phyloP scores from a whole-genome alignment of 345 rosid species.

The Raphanus sativus region DNA sequence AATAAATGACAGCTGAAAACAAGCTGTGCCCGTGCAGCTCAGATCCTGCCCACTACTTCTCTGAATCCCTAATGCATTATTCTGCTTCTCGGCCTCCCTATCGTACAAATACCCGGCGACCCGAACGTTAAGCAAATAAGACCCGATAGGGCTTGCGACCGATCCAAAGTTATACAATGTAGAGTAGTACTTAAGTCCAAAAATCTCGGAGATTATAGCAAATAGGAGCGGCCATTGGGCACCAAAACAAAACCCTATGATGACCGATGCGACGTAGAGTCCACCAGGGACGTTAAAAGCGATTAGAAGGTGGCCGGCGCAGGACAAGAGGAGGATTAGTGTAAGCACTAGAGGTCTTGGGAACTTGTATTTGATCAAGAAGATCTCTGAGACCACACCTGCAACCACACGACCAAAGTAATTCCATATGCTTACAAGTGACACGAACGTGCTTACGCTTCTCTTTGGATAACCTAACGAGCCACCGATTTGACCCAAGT shows the following conservation, averaged over 20 bases:
- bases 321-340: conserved; percentile 41
- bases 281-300: conserved; percentile 52
- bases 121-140: conserved; percentile 47
- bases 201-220: conserved; percentile 55
- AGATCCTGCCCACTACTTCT: conserved; percentile 34
- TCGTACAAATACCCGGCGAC: conserved; percentile 58
- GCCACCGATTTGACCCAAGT: conserved; percentile 49
- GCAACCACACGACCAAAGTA: conserved; percentile 54
- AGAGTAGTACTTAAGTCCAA: conserved; percentile 57
- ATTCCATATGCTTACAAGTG: conserved; percentile 61
- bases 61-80: conserved; percentile 25
- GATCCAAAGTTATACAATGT: conserved; percentile 50
- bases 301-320: conserved; percentile 49
- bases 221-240: conserved; percentile 50
- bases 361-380: conserved; percentile 45
- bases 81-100: conserved; percentile 45
- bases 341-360: conserved; percentile 51
- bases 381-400: conserved; percentile 49
- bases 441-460: conserved; percentile 47
- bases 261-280: conserved; percentile 50
- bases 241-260: conserved; percentile 56
- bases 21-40: conserved; percentile 45
- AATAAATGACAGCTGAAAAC: conserved; percentile 46
- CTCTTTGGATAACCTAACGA: conserved; percentile 46
- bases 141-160: conserved; percentile 49